phyloP scores from a whole-genome alignment of 2,329 filamentous ascomycete species.

The Dactylonectria estremocensis region DNA sequence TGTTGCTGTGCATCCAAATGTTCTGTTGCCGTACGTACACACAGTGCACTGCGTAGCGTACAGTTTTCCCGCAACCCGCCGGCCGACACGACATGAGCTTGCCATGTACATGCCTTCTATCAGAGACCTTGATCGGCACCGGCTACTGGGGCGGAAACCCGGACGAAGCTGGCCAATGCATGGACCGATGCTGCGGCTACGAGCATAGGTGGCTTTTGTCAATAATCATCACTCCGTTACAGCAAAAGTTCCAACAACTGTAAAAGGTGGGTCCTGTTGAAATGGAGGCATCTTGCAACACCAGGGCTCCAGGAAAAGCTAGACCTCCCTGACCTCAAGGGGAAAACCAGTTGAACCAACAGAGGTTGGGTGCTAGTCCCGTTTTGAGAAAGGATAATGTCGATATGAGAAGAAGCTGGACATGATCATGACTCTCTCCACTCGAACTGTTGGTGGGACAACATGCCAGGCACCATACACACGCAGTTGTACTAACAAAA shows the following conservation, averaged over 20 bases:
- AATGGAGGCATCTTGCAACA: too few relatives aligned
- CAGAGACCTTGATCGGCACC: background rate
- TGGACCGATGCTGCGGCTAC: too few relatives aligned
- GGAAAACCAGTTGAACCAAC: background rate
- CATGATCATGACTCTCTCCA: too few relatives aligned
- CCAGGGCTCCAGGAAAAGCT: too few relatives aligned
- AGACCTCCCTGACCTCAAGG: too few relatives aligned
- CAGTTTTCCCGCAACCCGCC: background rate
- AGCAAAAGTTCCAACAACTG: background rate
- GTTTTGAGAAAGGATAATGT: background rate
- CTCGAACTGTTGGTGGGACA: too few relatives aligned
- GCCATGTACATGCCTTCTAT: background rate
- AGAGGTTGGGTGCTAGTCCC: background rate
- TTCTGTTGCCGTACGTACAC: background rate
- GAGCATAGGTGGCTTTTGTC: too few relatives aligned
- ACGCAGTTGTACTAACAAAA: too few relatives aligned
- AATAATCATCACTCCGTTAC: too few relatives aligned
- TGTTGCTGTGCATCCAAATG: background rate
- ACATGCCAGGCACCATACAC: too few relatives aligned
- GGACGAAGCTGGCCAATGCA: background rate
- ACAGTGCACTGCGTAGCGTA: background rate
- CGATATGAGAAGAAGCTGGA: too few relatives aligned
- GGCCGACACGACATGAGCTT: background rate
- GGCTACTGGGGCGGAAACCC: background rate
- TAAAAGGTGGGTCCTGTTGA: background rate